phyloP scores from a whole-genome alignment of 768 basidiomycete genomes.

The Boletus vinaceobasis region DNA sequence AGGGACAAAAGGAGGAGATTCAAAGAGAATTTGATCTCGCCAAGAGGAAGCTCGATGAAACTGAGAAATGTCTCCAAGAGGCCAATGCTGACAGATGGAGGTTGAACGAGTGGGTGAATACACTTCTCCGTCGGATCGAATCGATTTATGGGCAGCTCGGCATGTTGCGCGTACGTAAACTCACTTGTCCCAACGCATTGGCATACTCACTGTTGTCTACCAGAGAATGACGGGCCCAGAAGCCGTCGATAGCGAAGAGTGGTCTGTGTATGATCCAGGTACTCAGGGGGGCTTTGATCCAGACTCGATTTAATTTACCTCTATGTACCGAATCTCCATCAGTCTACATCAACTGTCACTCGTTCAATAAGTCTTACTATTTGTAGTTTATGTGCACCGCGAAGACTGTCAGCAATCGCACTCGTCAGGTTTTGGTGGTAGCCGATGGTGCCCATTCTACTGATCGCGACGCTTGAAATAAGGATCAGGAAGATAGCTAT shows the following conservation, averaged over 20 bases:
- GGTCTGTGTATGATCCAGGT: not conserved
- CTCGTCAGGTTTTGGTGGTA: too few species aligned
- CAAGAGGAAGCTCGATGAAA: conserved; percentile 17
- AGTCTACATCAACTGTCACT: not conserved
- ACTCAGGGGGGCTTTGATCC: not conserved
- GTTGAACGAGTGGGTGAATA: conserved; percentile 8
- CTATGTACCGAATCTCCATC: not conserved
- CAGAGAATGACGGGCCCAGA: conserved; percentile 10
- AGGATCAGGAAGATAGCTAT: not conserved
- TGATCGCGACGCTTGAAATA: too few species aligned
- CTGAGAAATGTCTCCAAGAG: conserved; percentile 16
- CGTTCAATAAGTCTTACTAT: not conserved
- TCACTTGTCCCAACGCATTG: not conserved
- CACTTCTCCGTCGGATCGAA: conserved; percentile 9
- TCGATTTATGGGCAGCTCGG: conserved; percentile 9
- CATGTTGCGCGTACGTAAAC: conserved; percentile 8
- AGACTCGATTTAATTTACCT: not conserved
- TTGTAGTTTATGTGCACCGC: not conserved
- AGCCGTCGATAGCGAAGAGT: conserved; percentile 1
- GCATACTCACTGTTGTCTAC: not conserved
- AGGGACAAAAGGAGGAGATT: conserved; percentile 14
- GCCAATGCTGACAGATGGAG: conserved; percentile 12
- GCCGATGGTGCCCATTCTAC: too few species aligned
- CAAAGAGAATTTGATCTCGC: conserved; percentile 14
- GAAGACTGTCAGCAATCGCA: too few species aligned